Conservation (phyloP, 176 grass and related monocot species). For the Triticum turgidum region DNA sequence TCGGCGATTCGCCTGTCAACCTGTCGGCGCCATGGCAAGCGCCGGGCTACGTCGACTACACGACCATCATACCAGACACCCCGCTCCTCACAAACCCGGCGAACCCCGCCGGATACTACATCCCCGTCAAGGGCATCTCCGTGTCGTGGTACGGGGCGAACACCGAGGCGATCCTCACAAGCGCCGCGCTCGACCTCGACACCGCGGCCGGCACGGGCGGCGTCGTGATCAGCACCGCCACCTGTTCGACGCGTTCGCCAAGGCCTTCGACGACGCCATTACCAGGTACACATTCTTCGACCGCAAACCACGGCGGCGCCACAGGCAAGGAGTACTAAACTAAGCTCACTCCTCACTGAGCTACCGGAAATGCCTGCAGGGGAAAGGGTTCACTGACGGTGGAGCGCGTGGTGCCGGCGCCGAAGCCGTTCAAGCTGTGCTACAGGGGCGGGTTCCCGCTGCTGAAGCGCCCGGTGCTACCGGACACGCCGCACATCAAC, state of each 20-base stretch:
- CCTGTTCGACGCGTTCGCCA: slow-evolving; percentile 39
- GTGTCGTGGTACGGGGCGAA: neutral
- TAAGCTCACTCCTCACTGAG: too few relatives aligned
- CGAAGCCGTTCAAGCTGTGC: too few relatives aligned
- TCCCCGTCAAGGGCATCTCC: slow-evolving; percentile 25
- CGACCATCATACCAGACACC: slow-evolving; percentile 30
- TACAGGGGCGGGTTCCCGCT: too few relatives aligned
- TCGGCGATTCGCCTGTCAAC: slow-evolving; percentile 44
- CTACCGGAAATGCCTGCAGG: neutral
- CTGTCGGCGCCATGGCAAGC: neutral
- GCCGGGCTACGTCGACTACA: neutral
- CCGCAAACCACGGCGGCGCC: neutral
- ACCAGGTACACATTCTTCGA: neutral
- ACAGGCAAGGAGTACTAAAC: neutral
- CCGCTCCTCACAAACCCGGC: slow-evolving; percentile 33
- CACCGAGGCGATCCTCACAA: neutral
- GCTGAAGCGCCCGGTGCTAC: too few relatives aligned
- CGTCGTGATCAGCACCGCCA: slow-evolving; percentile 44
- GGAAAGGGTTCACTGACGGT: neutral
- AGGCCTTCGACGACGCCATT: slow-evolving; percentile 25
- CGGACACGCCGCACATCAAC: too few relatives aligned
- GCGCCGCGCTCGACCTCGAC: slow-evolving; percentile 29
- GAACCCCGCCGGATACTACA: slow-evolving; percentile 38
- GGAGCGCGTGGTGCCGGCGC: neutral
- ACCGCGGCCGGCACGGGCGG: slow-evolving; percentile 31